A percentile compares a stretch with the other conserved stretches of the same genome.
Conservation (phyloP, 139 green algal species). For the Chlamydomonas sphaeroides region DNA sequence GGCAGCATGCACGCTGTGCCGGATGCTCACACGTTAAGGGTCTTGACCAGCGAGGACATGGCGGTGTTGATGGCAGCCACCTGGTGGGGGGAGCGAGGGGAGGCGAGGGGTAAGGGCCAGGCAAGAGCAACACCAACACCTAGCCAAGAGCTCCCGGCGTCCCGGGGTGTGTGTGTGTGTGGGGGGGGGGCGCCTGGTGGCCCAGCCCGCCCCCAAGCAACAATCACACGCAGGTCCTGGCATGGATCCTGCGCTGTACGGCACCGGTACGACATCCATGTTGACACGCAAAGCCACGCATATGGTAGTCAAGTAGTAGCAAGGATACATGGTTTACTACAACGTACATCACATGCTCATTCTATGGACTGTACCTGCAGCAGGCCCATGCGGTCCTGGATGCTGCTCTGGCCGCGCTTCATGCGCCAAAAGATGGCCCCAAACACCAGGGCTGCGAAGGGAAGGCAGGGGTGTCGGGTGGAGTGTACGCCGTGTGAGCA, state of each 20-base stretch:
- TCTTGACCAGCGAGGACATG: constrained; percentile 90
- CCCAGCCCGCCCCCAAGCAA: no score
- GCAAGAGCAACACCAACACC: no score
- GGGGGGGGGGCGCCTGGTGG: no score
- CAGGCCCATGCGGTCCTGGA: constrained; percentile 93
- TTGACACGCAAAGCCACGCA: constrained; percentile 7
- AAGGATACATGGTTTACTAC: constrained; percentile 26
- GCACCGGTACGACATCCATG: no score
- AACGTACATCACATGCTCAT: not conserved
- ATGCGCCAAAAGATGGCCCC: constrained; percentile 92
- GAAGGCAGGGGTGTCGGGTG: no score
- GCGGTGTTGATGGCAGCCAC: constrained; percentile 88
- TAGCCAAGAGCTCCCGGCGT: not conserved
- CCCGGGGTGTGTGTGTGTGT: not conserved
- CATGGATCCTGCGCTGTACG: no score
- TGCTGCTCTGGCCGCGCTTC: constrained; percentile 68
- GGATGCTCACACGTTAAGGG: constrained; percentile 86
- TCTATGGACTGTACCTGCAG: constrained; percentile 51
- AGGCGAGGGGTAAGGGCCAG: no score
- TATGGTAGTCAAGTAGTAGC: constrained; percentile 6
- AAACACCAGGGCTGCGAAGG: constrained; percentile 94
- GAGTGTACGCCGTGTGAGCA: no score
- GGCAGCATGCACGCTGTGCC: no score
- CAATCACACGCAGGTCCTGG: no score
- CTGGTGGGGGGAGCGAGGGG: constrained; percentile 65